Base-by-base conservation (phyloP, 495 filamentous ascomycete species). In the Annulohypoxylon stygium region DNA sequence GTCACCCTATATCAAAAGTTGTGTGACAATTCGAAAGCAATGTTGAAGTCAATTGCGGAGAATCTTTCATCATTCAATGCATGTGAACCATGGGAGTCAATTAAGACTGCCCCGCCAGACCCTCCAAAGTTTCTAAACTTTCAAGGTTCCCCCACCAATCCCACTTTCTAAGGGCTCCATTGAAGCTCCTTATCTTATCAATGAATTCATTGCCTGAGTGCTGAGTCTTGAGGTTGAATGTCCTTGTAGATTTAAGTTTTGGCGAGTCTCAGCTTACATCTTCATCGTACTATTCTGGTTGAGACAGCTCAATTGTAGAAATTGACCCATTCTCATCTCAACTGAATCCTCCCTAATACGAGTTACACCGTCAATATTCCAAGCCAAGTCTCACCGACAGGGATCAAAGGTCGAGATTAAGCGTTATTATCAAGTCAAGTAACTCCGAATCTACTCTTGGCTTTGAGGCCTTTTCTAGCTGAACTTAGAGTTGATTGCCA, bases 131-230 rank as follows among this genome's bases (percentile, higher is more conserved):
- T 47, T 47, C n/a, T 47, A 47, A 47, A 47, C 43, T 47, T 47
- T 47, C 43, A 47, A 9, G 50, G 59, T 16, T 18, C 53, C 53
- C 69, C 63, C 63, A 45, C 58, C 54, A 67, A 37, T 55, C 33
- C 26, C 57, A 51, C 16, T 25, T n/a, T 43, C 10, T 11, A 43
- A 43, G 14, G 10, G 10, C 30, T 23, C 39, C 54, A n/a, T n/a
- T 12, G n/a, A 23, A 57, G 53, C 34, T 23, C 47, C 69, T 61
- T 72, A 72, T 72, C 70, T 72, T 72, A 72, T 72, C 70, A 61
- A 26, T 43, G 45, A 30, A 45, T 41, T 54, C 12, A 39, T 39
- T 39, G 8, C 0, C 9, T 26, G 14, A 61, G 9, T 11, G 10
- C 3, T 41, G 9, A 11, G 10, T 41, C 12, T n/a, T 12, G 36